Conservation (phyloP, 2,329 filamentous ascomycete genomes). For the Penicillium sp. region DNA sequence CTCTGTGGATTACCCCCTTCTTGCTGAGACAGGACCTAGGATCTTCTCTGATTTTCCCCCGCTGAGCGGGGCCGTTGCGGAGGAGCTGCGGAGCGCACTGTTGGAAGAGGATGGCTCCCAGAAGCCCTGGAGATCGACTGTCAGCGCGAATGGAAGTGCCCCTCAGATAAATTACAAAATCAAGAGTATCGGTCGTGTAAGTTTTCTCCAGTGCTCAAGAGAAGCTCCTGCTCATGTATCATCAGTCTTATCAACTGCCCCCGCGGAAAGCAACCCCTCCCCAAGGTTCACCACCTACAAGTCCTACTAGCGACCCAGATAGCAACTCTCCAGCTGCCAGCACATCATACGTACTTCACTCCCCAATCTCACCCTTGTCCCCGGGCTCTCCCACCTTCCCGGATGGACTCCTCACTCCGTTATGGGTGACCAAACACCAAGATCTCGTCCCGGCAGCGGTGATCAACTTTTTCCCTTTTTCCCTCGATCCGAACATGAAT, state of each 20-base stretch:
- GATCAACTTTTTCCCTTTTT: slow-evolving; percentile 77
- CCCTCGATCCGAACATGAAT: slow-evolving; percentile 69
- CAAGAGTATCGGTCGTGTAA: slow-evolving; percentile 76
- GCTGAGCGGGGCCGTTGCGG: slow-evolving; percentile 65
- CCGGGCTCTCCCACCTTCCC: slow-evolving; percentile 81
- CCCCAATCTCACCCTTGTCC: slow-evolving; percentile 85
- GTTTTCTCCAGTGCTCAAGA: slow-evolving; percentile 35
- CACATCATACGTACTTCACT: slow-evolving; percentile 68
- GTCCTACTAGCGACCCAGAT: slow-evolving; percentile 51
- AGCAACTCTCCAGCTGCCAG: slow-evolving; percentile 34
- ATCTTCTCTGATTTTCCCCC: slow-evolving; percentile 71
- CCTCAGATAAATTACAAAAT: slow-evolving; percentile 61
- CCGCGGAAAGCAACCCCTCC: slow-evolving; percentile 63
- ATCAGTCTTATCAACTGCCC: slow-evolving; percentile 56
- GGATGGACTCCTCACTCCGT: slow-evolving; percentile 78
- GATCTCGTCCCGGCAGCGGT: slow-evolving; percentile 76
- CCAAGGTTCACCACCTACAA: slow-evolving; percentile 49
- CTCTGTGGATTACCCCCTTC: slow-evolving; percentile 48
- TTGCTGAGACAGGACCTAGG: slow-evolving; percentile 58
- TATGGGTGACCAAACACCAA: slow-evolving; percentile 90
- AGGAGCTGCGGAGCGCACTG: slow-evolving; percentile 66
- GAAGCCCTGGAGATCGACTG: slow-evolving; percentile 66
- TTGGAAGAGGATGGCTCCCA: slow-evolving; percentile 63
- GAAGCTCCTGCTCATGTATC: background rate
- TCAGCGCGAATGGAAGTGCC: slow-evolving; percentile 45